Evolutionary conservation across 192 early-diverging fungal genomes (phyloP).

Genomic region (Geosiphon pyriformis): DNA sequence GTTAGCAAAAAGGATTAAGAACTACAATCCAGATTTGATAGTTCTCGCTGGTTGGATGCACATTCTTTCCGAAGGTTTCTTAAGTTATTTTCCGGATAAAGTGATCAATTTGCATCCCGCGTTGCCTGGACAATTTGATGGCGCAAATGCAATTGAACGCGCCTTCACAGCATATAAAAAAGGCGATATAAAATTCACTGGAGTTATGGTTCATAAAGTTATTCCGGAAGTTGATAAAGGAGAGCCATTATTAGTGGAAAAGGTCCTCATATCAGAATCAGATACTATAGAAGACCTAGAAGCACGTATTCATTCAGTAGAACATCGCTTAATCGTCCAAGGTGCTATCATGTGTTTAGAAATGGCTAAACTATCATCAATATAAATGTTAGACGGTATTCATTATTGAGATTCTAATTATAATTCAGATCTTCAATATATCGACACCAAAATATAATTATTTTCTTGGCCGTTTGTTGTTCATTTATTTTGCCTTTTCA

Average conservation of each 20-base stretch:
- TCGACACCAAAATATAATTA: background rate
- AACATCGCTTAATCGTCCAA: constrained; percentile 84
- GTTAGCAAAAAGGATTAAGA: constrained; percentile 64
- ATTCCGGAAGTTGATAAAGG: constrained; percentile 96
- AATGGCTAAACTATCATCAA: background rate
- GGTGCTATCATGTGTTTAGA: constrained; percentile 55
- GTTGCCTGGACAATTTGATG: constrained; percentile 92
- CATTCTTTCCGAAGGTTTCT: constrained; percentile 84
- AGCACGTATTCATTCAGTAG: constrained; percentile 79
- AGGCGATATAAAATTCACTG: constrained; percentile 68
- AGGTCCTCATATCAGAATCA: constrained; percentile 66
- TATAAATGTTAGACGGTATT: background rate
- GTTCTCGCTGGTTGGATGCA: constrained; percentile 99
- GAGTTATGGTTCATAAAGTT: constrained; percentile 92
- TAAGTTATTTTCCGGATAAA: constrained; percentile 60
- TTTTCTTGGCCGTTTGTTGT: background rate
- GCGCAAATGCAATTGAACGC: constrained; percentile 92
- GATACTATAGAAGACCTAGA: constrained; percentile 84
- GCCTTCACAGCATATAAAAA: constrained; percentile 84
- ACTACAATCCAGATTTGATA: constrained; percentile 69
- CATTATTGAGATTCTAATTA: background rate
- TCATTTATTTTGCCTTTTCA: background rate
- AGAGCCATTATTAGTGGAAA: constrained; percentile 73
- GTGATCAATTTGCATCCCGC: constrained; percentile 98
- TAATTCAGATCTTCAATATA: background rate